Evolutionary conservation across 768 basidiomycete species (phyloP), one percentile per base, ranked within the genome.

Genomic region (Lanmaoa pseudosensibilis): DNA sequence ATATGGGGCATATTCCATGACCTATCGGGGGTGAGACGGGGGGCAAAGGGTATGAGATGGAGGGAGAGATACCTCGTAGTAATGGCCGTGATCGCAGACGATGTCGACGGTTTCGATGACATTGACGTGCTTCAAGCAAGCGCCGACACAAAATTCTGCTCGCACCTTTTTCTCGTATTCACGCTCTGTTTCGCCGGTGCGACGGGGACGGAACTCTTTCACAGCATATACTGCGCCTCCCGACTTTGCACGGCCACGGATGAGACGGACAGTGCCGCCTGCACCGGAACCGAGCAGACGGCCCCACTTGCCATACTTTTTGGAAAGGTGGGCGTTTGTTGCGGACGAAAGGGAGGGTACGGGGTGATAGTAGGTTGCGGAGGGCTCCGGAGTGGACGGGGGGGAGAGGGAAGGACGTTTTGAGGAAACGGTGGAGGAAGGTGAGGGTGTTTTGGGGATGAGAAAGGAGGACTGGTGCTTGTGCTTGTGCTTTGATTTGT

Each of bases 111-210:
- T 99, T 73, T 97, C 86, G 71, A 98, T 98, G 72, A 98, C 93
- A 66, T 99, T 98, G 56, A 85, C 77, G 67, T 99, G 97, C 74
- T 95, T 92, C 68, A 99, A 79, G 43, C 91, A 90, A 23, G 89
- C 90, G 56, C 97, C 94, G 18, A 98, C 95, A 65, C 96, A 99
- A 69, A 99, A 99, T 73, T 99, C 97, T 27, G 96, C 96, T 1
- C 95, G 97, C 55, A 98, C 95, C 77, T 99, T 98, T 79, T 98
- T 96, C 85, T 98, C 94, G 71, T 98, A 99, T 77, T 99, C 97
- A 75, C 92, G 90, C 74, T 94, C 92, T 27, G 82, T 82, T 78
- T 99, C 97, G 33, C 93, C 93, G 4, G 79, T 66, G 56, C 94
- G 84, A 63, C 92, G 91, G 43, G 94, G 90, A 46, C 96, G 82